Evolutionary conservation across 768 basidiomycete species (phyloP), one percentile per base, ranked within the genome.

Genomic region (Lyophyllum decastes): DNA sequence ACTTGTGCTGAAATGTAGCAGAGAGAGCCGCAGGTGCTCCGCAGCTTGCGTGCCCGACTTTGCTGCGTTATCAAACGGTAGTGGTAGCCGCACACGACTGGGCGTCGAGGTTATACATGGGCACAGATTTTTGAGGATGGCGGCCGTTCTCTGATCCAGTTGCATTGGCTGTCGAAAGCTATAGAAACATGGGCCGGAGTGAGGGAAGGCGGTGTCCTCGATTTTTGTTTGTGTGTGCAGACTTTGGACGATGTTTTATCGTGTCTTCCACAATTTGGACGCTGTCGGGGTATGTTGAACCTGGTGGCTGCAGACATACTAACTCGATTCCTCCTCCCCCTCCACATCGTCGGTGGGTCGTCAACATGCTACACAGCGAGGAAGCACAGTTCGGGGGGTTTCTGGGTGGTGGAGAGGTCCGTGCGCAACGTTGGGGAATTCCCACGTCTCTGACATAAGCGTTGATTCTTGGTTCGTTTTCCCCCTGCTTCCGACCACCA

Each of bases 211-310:
- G 46, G 54, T 43, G 51, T 47, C 24, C 4, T 56, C 26, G 55
- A n/a, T 47, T 63, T 72, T 76, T 78, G 74, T 79, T 78, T 79
- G 77, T 78, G 73, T 78, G 71, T 71, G 64, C 77, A 78, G 68
- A 64, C 69, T 80, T 77, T 77, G 78, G 69, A 71, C 73, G 67
- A 85, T 89, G 87, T 88, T 86, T 87, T 87, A 84, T 79, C 77
- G 75, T 85, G 86, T 87, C 85, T 80, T 87, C 76, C 72, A 82
- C 74, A 77, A 83, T 89, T 88, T 89, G 87, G 81, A 81, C 82
- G 75, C 71, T 83, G 82, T 84, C 78, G 78, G 76, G 74, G 77
- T 76, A 76, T 83, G 82, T 82, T 86, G 83, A 78, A 79, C 77
- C 72, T 75, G 73, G 77, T 77, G 74, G 76, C 76, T 69, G 64